Conservation (phyloP, 192 early-diverging fungal genomes). For the Coemansia sp. region DNA sequence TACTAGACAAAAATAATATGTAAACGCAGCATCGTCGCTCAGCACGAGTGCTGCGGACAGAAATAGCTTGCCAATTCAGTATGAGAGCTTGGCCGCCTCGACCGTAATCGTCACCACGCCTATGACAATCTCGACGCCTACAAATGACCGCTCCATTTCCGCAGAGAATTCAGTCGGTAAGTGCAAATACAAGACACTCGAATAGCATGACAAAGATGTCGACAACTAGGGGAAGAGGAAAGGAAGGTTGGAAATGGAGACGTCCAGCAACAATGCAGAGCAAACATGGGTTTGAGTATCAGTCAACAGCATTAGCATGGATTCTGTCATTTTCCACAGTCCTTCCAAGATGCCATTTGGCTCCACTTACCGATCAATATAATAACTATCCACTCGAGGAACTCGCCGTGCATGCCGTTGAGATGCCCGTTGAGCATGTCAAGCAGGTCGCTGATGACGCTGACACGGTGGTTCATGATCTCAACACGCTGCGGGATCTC, state of each 20-base stretch:
- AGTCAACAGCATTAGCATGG: slow-evolving; percentile 4
- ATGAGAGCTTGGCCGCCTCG: slow-evolving; percentile 57
- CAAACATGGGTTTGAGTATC: not conserved
- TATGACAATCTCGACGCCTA: slow-evolving; percentile 71
- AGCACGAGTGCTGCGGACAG: too few relatives aligned
- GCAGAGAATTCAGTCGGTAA: slow-evolving; percentile 25
- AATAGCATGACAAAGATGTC: slow-evolving; percentile 48
- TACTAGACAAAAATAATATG: not conserved
- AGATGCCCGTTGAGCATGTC: slow-evolving; percentile 96
- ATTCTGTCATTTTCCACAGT: not conserved
- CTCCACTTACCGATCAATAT: slow-evolving; percentile 72
- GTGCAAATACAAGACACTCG: slow-evolving; percentile 48
- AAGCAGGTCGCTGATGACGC: slow-evolving; percentile 86
- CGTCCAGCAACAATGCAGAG: slow-evolving; percentile 4
- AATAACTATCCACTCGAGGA: slow-evolving; percentile 95
- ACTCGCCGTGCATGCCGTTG: slow-evolving; percentile 85
- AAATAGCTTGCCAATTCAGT: slow-evolving; percentile 3
- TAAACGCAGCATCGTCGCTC: not conserved
- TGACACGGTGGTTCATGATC: slow-evolving; percentile 87
- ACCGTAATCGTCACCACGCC: slow-evolving; percentile 71
- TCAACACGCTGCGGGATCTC: slow-evolving; percentile 86
- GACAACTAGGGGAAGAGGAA: slow-evolving; percentile 26
- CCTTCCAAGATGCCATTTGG: not conserved
- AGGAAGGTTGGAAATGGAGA: slow-evolving; percentile 2
- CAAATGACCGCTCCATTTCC: slow-evolving; percentile 4